These are phyloP conservation scores for Naganishia sp. DNA, from an alignment of 1,284 basidiomycete species.

Conservation along the genomic window DNA sequence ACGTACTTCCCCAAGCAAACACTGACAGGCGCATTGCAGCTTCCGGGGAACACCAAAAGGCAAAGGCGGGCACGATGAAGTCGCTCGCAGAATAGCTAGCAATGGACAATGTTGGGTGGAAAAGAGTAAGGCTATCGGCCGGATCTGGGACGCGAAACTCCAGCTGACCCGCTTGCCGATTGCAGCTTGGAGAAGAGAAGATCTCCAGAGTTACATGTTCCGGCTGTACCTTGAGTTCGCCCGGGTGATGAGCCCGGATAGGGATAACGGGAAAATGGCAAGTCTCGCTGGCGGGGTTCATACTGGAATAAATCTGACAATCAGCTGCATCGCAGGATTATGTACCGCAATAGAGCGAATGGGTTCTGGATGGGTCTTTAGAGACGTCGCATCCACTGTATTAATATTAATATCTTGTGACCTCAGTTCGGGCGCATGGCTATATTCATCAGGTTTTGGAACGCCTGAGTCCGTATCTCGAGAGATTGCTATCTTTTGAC, in stretches of 20 bases:
- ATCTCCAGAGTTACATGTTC: slow-evolving; percentile 55
- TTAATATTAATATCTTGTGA: not conserved
- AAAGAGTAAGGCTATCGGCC: slow-evolving; percentile 42
- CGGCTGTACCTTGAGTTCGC: slow-evolving; percentile 61
- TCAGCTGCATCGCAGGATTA: slow-evolving; percentile 1
- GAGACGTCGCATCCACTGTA: not conserved
- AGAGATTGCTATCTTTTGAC: too few species aligned
- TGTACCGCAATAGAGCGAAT: slow-evolving; percentile 9
- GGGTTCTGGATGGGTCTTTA: not conserved
- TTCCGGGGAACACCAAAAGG: slow-evolving; percentile 52
- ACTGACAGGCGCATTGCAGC: slow-evolving; percentile 34
- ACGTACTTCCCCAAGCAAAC: not conserved
- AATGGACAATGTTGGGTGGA: slow-evolving; percentile 57
- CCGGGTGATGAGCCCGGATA: slow-evolving; percentile 57
- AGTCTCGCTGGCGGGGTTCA: not conserved
- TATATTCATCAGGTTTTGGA: not conserved
- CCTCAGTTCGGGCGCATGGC: not conserved
- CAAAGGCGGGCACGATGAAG: slow-evolving; percentile 53
- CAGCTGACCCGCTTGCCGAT: not conserved
- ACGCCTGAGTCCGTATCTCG: not conserved
- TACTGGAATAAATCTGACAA: not conserved
- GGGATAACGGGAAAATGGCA: slow-evolving; percentile 56
- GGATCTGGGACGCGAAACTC: not conserved
- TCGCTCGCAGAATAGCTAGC: slow-evolving; percentile 53
- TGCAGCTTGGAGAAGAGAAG: slow-evolving; percentile 50